Conservation (phyloP, 2,329 filamentous ascomycete species). For the Periconia sp. region DNA sequence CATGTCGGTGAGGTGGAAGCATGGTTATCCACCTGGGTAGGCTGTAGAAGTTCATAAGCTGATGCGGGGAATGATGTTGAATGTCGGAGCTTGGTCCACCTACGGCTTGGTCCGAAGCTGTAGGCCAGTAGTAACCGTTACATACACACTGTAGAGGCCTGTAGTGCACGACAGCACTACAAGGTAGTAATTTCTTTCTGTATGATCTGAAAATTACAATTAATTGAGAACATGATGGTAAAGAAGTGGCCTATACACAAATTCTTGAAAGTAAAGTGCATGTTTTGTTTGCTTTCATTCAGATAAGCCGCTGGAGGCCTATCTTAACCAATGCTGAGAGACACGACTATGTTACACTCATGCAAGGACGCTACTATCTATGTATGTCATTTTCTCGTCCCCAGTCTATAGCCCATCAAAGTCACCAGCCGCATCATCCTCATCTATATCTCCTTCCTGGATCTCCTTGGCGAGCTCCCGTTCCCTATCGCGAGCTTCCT, state of each 20-base stretch:
- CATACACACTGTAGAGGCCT: neutral
- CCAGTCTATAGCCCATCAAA: slow-evolving; percentile 83
- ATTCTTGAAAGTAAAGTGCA: no score
- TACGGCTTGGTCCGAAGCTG: neutral
- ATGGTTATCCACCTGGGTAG: no score
- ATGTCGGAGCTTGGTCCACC: neutral
- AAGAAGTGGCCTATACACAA: no score
- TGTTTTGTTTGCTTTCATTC: slow-evolving; percentile 22
- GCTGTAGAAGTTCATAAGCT: slow-evolving; percentile 5
- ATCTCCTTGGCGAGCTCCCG: slow-evolving; percentile 98
- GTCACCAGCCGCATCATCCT: slow-evolving; percentile 92
- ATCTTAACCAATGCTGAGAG: slow-evolving; percentile 22
- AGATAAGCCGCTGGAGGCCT: slow-evolving; percentile 12
- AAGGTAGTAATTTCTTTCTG: no score
- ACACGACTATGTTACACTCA: slow-evolving; percentile 24
- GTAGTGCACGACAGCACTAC: no score
- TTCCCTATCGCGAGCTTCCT: slow-evolving; percentile 96
- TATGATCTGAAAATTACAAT: no score
- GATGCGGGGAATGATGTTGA: slow-evolving; percentile 6
- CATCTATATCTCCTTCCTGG: slow-evolving; percentile 93
- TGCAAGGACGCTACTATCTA: neutral
- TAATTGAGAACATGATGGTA: no score
- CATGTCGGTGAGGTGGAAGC: slow-evolving; percentile 24
- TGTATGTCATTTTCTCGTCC: neutral
- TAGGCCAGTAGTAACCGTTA: neutral